Percentiles rank a stretch among this genome's conserved stretches.
phyloP scores from a whole-genome alignment of 495 filamentous ascomycete species.

The Penicillium ucsense region DNA sequence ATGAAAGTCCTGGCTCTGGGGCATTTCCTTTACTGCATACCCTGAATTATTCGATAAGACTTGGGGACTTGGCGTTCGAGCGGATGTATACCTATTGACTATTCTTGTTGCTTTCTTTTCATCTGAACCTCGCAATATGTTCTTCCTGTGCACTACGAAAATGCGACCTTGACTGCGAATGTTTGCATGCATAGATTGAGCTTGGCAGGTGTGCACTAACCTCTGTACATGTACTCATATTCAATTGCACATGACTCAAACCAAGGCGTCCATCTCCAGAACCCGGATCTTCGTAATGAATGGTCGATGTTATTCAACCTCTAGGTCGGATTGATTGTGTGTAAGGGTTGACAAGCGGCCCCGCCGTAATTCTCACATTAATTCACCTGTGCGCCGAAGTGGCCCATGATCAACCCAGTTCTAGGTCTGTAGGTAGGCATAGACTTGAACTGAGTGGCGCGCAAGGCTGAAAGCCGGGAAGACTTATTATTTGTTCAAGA shows the following conservation, averaged over 20 bases:
- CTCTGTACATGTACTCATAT: constrained; percentile 22
- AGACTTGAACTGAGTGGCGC: no score
- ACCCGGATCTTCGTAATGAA: background rate
- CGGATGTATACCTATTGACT: constrained; percentile 22
- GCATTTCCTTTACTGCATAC: constrained; percentile 19
- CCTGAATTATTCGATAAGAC: constrained; percentile 12
- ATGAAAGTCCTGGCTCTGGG: constrained; percentile 11
- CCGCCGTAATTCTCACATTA: no score
- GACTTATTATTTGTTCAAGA: background rate
- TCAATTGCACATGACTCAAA: constrained; percentile 12
- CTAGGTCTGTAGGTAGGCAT: no score
- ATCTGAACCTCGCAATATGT: constrained; percentile 3
- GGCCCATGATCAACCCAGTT: no score
- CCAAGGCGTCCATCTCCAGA: constrained; percentile 2
- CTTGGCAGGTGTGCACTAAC: constrained; percentile 15
- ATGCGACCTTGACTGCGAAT: constrained; percentile 11
- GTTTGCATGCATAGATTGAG: constrained; percentile 4
- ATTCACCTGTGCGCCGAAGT: no score
- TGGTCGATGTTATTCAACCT: background rate
- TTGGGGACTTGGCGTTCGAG: constrained; percentile 23
- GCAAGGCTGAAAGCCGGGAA: no score
- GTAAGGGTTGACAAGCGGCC: no score
- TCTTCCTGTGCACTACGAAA: constrained; percentile 6
- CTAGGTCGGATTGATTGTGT: no score
- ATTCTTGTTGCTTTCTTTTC: constrained; percentile 15